Evolutionary conservation across 2,329 filamentous ascomycete genomes (phyloP).

Genomic region (Alternaria sp.): DNA sequence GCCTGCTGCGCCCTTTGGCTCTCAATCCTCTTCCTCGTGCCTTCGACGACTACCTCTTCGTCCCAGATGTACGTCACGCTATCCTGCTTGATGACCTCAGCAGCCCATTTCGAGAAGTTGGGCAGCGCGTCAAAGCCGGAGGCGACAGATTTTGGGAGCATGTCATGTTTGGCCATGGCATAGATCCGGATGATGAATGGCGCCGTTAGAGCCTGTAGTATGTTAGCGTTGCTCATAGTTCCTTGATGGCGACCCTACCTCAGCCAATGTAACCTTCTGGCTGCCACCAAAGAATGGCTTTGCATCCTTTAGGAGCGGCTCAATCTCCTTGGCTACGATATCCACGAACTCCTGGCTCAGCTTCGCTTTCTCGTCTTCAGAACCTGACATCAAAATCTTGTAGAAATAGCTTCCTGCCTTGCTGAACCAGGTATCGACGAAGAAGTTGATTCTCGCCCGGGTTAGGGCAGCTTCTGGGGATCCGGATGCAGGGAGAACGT

Average conservation of each 20-base stretch:
- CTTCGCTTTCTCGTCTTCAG: conserved; percentile 59
- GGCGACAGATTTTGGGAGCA: conserved; percentile 62
- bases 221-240: conserved; percentile 11
- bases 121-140: conserved; percentile 65
- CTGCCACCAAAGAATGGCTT: conserved; percentile 58
- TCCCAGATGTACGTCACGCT: conserved; percentile 65
- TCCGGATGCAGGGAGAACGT: conserved; percentile 67
- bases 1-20: conserved; percentile 38
- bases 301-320: conserved; percentile 68
- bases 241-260: conserved; percentile 61
- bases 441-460: conserved; percentile 74
- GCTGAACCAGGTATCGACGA: conserved; percentile 72
- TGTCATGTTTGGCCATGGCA: conserved; percentile 61
- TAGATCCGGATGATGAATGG: conserved; percentile 72
- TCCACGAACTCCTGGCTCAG: conserved; percentile 62
- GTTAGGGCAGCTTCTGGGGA: conserved; percentile 64
- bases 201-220: conserved; percentile 65
- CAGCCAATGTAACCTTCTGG: conserved; percentile 71
- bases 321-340: conserved; percentile 72
- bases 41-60: conserved; percentile 36
- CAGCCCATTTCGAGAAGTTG: conserved; percentile 72
- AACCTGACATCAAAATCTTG: conserved; percentile 57
- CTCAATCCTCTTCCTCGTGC: conserved; percentile 35
- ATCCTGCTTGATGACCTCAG: conserved; percentile 66
- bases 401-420: conserved; percentile 65